A percentile compares a stretch with the other conserved stretches of the same genome.
Conservation (phyloP, 2,329 filamentous ascomycete species). For the Fusarium sp. region DNA sequence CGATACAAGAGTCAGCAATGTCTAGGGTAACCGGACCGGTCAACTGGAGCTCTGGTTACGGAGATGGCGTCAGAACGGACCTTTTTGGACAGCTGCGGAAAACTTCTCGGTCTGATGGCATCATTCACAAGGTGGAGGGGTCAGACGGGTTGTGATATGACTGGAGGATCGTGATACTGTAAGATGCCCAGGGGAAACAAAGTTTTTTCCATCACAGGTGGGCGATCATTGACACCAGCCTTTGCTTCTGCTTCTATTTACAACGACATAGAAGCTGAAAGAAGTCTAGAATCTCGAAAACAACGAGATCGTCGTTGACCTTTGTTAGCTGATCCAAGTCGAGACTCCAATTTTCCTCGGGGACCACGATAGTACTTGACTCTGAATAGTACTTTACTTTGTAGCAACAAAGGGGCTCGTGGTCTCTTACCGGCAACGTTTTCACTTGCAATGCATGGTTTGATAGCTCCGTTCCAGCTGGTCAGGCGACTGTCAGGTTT, state of each 20-base stretch:
- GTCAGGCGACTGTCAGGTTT: slow-evolving; percentile 31
- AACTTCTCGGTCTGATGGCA: slow-evolving; percentile 26
- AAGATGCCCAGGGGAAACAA: slow-evolving; percentile 31
- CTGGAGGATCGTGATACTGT: slow-evolving; percentile 13
- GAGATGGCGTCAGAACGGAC: slow-evolving; percentile 41
- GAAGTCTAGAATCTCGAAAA: neutral
- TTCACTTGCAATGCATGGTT: slow-evolving; percentile 25
- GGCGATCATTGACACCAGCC: slow-evolving; percentile 6
- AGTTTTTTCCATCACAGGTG: slow-evolving; percentile 1
- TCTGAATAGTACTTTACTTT: neutral
- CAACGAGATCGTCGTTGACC: neutral
- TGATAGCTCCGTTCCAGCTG: slow-evolving; percentile 20
- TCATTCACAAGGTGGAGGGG: slow-evolving; percentile 33
- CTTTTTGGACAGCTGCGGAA: slow-evolving; percentile 16
- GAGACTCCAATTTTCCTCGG: neutral
- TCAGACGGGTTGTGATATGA: slow-evolving; percentile 34
- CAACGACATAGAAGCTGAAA: neutral
- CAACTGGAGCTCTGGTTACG: slow-evolving; percentile 19
- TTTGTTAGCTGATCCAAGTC: neutral
- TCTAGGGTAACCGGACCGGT: slow-evolving; percentile 34
- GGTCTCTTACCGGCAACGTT: neutral
- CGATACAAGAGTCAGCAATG: neutral
- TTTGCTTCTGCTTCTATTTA: slow-evolving; percentile 6
- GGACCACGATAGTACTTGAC: neutral
- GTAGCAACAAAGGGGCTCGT: neutral